phyloP scores from a whole-genome alignment of 2,329 filamentous ascomycete genomes.

The Claviceps fusiformis region DNA sequence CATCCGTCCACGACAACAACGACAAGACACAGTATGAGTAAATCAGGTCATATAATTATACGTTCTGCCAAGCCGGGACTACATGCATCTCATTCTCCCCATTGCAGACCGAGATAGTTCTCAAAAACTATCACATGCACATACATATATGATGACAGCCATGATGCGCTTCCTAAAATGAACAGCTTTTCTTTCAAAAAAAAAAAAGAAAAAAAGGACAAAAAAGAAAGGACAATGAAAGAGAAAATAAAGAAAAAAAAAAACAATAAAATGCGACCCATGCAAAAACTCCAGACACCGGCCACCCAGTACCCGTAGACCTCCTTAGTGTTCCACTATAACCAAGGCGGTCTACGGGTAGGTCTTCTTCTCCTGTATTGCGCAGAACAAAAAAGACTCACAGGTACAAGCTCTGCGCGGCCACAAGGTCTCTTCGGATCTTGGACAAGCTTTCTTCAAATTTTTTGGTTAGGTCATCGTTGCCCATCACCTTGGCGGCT shows the following conservation, averaged over 20 bases:
- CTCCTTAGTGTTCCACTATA: no score
- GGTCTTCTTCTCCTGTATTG: no score
- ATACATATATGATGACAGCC: neutral
- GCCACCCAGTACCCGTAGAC: neutral
- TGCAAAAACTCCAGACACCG: conserved; percentile 4
- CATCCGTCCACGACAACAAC: no score
- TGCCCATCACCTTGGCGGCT: conserved; percentile 95
- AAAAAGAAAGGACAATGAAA: neutral
- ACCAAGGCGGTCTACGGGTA: no score
- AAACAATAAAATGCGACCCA: neutral
- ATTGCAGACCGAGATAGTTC: neutral
- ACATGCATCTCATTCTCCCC: neutral
- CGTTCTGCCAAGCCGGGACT: no score
- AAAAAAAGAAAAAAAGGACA: neutral
- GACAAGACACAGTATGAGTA: neutral
- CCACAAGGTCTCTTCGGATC: conserved; percentile 86
- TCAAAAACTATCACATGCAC: neutral
- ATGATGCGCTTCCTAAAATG: neutral
- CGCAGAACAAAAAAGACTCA: conserved; percentile 24
- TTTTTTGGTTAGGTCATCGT: conserved; percentile 80
- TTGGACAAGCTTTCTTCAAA: conserved; percentile 78
- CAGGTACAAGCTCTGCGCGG: conserved; percentile 84
- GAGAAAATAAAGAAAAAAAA: neutral
- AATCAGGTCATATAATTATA: neutral
- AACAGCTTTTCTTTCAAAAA: neutral